A percentile compares a stretch with the other conserved stretches of the same genome.
phyloP scores from a whole-genome alignment of 805 yeast genomes.

The Candida sanyiensis region DNA sequence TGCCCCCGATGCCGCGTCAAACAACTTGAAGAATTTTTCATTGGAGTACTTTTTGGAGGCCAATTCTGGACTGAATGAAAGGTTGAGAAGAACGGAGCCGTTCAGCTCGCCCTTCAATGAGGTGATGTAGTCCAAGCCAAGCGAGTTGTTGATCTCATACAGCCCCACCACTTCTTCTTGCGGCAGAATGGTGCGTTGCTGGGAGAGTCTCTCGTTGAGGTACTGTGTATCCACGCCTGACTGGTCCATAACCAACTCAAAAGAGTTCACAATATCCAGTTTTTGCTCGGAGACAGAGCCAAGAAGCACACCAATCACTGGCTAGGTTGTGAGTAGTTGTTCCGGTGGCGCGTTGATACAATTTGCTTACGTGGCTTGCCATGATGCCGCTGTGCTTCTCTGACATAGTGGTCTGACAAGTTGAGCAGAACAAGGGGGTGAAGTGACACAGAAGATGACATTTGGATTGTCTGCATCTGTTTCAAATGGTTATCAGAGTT shows the following conservation, averaged over 20 bases:
- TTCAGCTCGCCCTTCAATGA: background rate
- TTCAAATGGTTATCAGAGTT: no score
- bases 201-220: constrained; percentile 10
- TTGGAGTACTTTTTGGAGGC: constrained; percentile 10
- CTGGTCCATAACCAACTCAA: constrained; percentile 8
- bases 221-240: constrained; percentile 1
- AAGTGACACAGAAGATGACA: constrained; percentile 3
- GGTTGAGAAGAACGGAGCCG: background rate
- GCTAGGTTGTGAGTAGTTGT: background rate
- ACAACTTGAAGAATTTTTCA: constrained; percentile 7
- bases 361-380: constrained; percentile 4
- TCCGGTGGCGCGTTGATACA: no score
- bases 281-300: constrained; percentile 2
- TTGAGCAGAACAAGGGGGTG: constrained; percentile 13
- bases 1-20: constrained; percentile 3
- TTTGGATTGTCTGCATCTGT: no score
- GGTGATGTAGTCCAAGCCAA: background rate
- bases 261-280: constrained; percentile 10
- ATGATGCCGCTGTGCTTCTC: constrained; percentile 5
- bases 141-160: constrained; percentile 6
- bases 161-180: constrained; percentile 13
- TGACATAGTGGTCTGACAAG: constrained; percentile 11
- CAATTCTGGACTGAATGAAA: constrained; percentile 7
- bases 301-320: constrained; percentile 7
- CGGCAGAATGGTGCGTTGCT: constrained; percentile 10